Conservation (phyloP, 2,329 filamentous ascomycete species). For the Fusarium newnesense region DNA sequence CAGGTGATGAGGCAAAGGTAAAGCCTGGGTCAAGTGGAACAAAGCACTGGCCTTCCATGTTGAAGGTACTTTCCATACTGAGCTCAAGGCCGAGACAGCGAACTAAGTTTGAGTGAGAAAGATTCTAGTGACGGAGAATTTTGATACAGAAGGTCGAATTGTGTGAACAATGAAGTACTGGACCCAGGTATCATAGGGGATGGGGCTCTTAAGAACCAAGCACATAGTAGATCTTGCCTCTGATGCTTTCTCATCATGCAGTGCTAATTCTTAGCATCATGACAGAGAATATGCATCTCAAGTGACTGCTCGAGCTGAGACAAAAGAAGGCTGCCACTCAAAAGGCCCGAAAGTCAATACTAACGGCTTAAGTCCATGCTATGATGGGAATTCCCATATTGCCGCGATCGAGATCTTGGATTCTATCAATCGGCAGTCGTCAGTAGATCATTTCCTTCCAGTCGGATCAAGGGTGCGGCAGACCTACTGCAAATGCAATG, state of each 20-base stretch:
- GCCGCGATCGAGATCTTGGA: not conserved
- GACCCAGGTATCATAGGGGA: not conserved
- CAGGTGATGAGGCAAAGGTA: not conserved
- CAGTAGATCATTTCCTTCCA: not conserved
- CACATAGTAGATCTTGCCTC: not conserved
- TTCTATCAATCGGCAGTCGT: not conserved
- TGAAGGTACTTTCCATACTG: not conserved
- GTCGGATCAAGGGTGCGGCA: not conserved
- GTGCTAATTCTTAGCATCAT: not conserved
- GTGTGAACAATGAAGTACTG: not conserved
- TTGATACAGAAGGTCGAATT: no score
- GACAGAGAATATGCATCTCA: not conserved
- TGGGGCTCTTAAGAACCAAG: not conserved
- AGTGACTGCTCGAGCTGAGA: not conserved
- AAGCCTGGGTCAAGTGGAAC: not conserved
- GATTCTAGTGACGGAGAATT: not conserved
- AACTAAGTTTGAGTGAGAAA: no score
- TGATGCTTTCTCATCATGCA: not conserved
- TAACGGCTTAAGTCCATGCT: accelerated
- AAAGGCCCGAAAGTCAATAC: not conserved
- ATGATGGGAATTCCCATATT: not conserved
- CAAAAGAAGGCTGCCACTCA: not conserved
- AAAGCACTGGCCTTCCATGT: not conserved
- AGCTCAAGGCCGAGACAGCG: not conserved
- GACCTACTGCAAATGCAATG: no score